Evolutionary conservation across 129 eudicot genomes (phyloP).

Genomic region (Chrysanthemum makinoi): DNA sequence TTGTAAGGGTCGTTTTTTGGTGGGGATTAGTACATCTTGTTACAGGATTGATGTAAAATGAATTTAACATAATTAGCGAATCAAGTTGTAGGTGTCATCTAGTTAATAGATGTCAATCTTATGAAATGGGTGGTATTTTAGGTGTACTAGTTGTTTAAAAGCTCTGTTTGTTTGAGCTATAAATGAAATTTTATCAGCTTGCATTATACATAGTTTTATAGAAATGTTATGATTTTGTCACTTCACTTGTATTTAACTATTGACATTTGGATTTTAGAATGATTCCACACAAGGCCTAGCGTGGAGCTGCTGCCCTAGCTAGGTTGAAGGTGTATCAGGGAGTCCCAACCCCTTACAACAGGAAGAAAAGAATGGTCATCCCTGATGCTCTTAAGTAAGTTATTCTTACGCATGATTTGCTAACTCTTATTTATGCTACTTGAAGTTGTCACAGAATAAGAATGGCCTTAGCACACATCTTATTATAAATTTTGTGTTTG

Average conservation of each 20-base stretch:
- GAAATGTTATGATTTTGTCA: neutral
- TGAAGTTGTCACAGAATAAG: neutral
- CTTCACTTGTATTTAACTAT: neutral
- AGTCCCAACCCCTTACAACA: slow-evolving; percentile 88
- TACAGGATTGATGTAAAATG: no score
- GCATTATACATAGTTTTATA: no score
- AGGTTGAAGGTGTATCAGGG: slow-evolving; percentile 83
- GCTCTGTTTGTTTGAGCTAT: no score
- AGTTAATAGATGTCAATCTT: no score
- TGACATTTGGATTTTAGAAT: slow-evolving; percentile 32
- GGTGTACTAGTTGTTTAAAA: no score
- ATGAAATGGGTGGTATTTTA: no score
- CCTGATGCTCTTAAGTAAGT: slow-evolving; percentile 91
- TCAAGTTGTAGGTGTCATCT: no score
- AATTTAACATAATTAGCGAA: no score
- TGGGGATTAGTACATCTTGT: no score
- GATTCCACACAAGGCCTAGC: slow-evolving; percentile 89
- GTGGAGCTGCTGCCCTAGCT: slow-evolving; percentile 87
- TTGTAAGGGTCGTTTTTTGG: no score
- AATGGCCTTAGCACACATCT: neutral
- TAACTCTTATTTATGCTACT: neutral
- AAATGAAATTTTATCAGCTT: no score
- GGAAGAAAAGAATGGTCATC: slow-evolving; percentile 83
- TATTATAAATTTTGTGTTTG: neutral
- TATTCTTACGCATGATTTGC: neutral